Base-by-base conservation (phyloP, 2,329 filamentous ascomycete species). In the Fusarium sp. region DNA sequence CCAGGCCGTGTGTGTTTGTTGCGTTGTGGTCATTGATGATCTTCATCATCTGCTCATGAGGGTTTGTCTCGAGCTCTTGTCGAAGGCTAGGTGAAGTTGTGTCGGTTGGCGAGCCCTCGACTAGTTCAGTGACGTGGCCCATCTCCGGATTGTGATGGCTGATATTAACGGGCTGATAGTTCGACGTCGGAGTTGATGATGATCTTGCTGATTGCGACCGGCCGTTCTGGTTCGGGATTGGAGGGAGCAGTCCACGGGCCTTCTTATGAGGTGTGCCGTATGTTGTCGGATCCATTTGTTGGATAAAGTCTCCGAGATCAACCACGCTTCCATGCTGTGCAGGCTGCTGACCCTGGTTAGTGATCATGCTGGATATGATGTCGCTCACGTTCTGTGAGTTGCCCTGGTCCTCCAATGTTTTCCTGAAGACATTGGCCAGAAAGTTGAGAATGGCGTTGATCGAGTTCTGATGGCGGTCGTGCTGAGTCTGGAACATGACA, bases 371-470 rank as follows among this genome's bases (percentile, higher is more conserved):
- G 6, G 92, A 91, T 80, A 98, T 94, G 80, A 98, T 92, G 76
- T 97, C 95, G 66, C 93, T 92, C 48, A 98, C 89, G 70, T 94
- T 96, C 79, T 94, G 91, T 2, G 90, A 88, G 20, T 90, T 89
- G 35, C 92, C 92, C 77, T 96, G 93, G 39, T 95, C 94, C 81
- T 98, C 95, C 59, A 99, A 85, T 73, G 95, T 97, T 79, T 97
- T 93, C 73, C 97, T 93, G 84, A 98, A 99, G 48, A 99, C 96
- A 14, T 97, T 98, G 54, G 96, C 97, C 23, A 99, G 88, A 82
- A 99, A 98, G 59, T 95, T 97, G 48, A 99, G 88, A 72, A 99
- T 98, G n/a, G 96, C 96, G 80, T 98, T 98, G 83, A 99, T 98
- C 1, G 96, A 98, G 81, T 96, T 98, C 81, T 99, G 97, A 80